phyloP scores from a whole-genome alignment of 176 grass and related monocot species.

The Juncus inflexus region DNA sequence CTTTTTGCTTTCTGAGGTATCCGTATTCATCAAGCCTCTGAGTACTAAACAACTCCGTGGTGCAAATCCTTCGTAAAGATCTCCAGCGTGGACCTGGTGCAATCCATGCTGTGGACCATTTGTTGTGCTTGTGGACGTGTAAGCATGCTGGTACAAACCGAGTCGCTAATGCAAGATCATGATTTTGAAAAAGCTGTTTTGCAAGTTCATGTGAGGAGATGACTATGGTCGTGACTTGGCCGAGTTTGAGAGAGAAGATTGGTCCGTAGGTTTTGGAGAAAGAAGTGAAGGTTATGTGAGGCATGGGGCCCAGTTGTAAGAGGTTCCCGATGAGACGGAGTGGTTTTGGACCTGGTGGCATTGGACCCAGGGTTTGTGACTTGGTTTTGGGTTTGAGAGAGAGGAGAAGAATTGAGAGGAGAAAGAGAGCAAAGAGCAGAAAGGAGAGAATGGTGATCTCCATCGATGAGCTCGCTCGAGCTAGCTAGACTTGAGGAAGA shows the following conservation, averaged over 20 bases:
- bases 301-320: slow-evolving; percentile 18
- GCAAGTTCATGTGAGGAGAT: slow-evolving; percentile 17
- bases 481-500: too few species aligned
- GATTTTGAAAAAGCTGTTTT: slow-evolving; percentile 10
- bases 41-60: slow-evolving; percentile 13
- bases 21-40: slow-evolving; percentile 16
- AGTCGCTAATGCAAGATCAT: slow-evolving; percentile 9
- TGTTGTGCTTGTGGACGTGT: not conserved
- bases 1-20: slow-evolving; percentile 24
- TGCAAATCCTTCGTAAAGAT: slow-evolving; percentile 16
- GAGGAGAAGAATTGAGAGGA: not conserved
- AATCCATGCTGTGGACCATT: slow-evolving; percentile 5
- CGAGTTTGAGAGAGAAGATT: slow-evolving; percentile 21
- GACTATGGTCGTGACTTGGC: slow-evolving; percentile 21
- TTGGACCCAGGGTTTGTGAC: not conserved
- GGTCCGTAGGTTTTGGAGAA: slow-evolving; percentile 24
- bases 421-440: not conserved
- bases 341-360: slow-evolving; percentile 25
- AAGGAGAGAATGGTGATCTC: not conserved
- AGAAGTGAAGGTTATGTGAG: slow-evolving; percentile 20
- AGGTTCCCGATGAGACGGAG: slow-evolving; percentile 23
- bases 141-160: not conserved
- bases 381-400: slow-evolving; percentile 8
- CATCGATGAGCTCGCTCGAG: slow-evolving; percentile 3
- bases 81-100: slow-evolving; percentile 4